Conservation (phyloP, 2,329 filamentous ascomycete species). For the Xylaria sp. region DNA sequence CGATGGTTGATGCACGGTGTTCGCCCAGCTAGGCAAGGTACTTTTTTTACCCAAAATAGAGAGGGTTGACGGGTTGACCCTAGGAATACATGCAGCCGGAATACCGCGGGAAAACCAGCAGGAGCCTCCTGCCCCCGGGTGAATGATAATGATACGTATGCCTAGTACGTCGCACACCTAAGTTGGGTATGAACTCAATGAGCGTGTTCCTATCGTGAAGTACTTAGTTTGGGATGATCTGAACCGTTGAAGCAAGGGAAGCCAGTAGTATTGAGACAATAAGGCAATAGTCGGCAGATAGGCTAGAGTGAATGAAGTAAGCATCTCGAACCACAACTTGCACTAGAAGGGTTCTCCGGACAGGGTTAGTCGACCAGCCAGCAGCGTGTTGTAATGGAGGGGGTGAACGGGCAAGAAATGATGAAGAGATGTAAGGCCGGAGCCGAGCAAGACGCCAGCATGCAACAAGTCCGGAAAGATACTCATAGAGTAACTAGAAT, state of each 20-base stretch:
- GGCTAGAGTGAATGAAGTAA: conserved; percentile 15
- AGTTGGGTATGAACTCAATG: neutral
- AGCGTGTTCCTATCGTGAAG: neutral
- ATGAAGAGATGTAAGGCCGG: conserved; percentile 1
- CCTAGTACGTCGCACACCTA: neutral
- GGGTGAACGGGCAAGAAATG: neutral
- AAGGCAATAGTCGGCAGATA: conserved; percentile 20
- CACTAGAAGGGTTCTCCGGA: neutral
- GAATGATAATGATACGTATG: neutral
- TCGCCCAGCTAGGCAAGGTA: conserved; percentile 9
- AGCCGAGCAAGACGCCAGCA: conserved; percentile 2
- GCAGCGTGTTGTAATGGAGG: neutral
- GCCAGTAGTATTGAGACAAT: conserved; percentile 5
- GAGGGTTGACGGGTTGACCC: conserved; percentile 15
- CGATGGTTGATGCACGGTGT: conserved; percentile 11
- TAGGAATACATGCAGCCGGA: neutral
- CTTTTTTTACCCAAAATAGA: conserved; percentile 17
- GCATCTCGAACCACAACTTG: conserved; percentile 8
- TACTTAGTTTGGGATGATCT: conserved; percentile 3
- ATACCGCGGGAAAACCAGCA: conserved; percentile 9
- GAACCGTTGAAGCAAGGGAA: conserved; percentile 17
- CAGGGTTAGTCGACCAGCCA: neutral
- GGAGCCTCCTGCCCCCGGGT: neutral
- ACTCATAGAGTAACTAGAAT: no score
- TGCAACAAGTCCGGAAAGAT: neutral